Evolutionary conservation across 345 rosid genomes (phyloP).

Genomic region (Eucalyptus brandiana): DNA sequence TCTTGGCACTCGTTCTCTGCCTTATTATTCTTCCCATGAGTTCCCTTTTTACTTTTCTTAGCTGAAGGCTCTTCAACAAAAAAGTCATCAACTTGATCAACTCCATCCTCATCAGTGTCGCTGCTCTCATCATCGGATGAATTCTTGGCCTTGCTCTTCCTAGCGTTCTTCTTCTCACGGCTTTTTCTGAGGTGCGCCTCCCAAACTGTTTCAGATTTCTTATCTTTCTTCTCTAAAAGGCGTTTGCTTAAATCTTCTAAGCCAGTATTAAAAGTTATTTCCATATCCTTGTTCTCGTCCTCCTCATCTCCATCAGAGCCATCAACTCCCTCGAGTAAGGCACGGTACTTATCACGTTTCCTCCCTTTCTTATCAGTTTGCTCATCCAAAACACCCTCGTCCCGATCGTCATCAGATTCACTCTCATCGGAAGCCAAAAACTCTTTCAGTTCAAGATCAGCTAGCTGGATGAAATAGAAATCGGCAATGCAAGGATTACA

Average conservation of each 20-base stretch:
- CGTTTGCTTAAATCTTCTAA: constrained; percentile 84
- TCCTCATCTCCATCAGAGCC: constrained; percentile 57
- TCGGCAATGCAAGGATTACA: neutral
- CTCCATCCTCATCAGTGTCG: constrained; percentile 16
- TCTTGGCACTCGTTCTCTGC: constrained; percentile 13
- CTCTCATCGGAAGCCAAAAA: constrained; percentile 82
- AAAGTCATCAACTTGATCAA: constrained; percentile 54
- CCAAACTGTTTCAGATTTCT: constrained; percentile 74
- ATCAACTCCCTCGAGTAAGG: constrained; percentile 50
- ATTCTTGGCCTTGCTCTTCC: constrained; percentile 40
- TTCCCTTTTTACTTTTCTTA: constrained; percentile 27
- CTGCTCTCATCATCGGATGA: constrained; percentile 43
- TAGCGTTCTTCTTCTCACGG: constrained; percentile 61
- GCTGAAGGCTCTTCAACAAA: constrained; percentile 49
- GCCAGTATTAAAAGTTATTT: constrained; percentile 82
- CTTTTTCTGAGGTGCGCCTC: constrained; percentile 46
- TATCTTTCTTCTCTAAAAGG: constrained; percentile 59
- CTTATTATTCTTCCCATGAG: constrained; percentile 2
- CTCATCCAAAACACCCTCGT: constrained; percentile 12
- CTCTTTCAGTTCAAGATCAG: constrained; percentile 71
- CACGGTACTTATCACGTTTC: constrained; percentile 46
- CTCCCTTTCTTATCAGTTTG: constrained; percentile 27
- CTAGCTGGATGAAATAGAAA: constrained; percentile 29
- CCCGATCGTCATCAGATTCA: constrained; percentile 43
- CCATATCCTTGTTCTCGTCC: constrained; percentile 69